Evolutionary conservation across 345 rosid species (phyloP).

Genomic region (Gossypium australe): DNA sequence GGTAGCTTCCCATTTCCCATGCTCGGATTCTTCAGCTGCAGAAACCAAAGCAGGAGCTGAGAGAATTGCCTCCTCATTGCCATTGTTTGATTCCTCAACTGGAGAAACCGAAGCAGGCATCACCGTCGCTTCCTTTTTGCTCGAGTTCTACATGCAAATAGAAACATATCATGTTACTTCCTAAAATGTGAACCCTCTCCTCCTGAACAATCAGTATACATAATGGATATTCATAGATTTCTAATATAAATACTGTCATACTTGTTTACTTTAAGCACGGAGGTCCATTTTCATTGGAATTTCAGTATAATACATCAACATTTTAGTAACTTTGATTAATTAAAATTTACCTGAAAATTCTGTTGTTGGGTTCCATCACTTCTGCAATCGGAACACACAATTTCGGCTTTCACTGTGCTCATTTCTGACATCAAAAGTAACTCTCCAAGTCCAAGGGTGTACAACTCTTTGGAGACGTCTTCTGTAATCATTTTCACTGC

Average conservation of each 20-base stretch:
- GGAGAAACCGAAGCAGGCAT: neutral
- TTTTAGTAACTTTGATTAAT: neutral
- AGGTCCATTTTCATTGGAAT: neutral
- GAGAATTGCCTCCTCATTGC: neutral
- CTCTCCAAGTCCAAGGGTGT: slow-evolving; percentile 47
- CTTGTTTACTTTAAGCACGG: too few relatives aligned
- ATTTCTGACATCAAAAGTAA: slow-evolving; percentile 30
- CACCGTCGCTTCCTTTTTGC: slow-evolving; percentile 8
- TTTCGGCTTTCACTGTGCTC: slow-evolving; percentile 17
- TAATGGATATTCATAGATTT: too few relatives aligned
- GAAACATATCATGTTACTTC: slow-evolving; percentile 3
- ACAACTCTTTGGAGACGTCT: slow-evolving; percentile 15
- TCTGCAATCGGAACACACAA: slow-evolving; percentile 12
- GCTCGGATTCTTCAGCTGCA: slow-evolving; percentile 15
- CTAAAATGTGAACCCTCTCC: neutral
- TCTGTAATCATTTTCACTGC: slow-evolving; percentile 8
- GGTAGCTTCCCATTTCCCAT: slow-evolving; percentile 6
- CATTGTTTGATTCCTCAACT: slow-evolving; percentile 14
- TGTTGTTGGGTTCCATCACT: slow-evolving; percentile 23
- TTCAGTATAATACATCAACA: neutral
- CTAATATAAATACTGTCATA: too few relatives aligned
- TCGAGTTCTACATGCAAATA: slow-evolving; percentile 27
- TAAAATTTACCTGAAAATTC: slow-evolving; percentile 32
- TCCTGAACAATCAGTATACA: too few relatives aligned
- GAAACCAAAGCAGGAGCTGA: slow-evolving; percentile 9